Conservation (phyloP, 1,139 yeast genomes). For the Candida labiduridarum region DNA sequence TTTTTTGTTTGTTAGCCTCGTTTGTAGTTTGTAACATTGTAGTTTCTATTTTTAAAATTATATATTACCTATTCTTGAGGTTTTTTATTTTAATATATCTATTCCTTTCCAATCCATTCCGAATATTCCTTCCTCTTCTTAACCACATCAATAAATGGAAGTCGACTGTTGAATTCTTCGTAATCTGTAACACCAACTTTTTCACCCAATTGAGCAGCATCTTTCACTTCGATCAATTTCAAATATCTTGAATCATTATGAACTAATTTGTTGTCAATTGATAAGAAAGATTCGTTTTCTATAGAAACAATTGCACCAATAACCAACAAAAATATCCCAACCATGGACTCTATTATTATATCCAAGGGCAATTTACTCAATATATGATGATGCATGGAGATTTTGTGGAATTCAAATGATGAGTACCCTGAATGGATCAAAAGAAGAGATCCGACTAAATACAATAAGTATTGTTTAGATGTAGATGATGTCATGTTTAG, state of each 20-base stretch:
- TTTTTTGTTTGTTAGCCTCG: background rate
- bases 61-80: background rate
- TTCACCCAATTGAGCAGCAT: conserved; percentile 48
- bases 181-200: conserved; percentile 46
- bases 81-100: background rate
- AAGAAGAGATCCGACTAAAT: conserved; percentile 34
- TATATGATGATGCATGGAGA: conserved; percentile 15
- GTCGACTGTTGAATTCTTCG: conserved; percentile 44
- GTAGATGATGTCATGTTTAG: background rate
- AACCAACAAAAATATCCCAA: conserved; percentile 42
- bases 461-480: conserved; percentile 16
- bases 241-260: conserved; percentile 31
- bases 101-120: conserved; percentile 32
- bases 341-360: conserved; percentile 41
- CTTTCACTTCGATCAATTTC: conserved; percentile 48
- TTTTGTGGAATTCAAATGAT: conserved; percentile 51
- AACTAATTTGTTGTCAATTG: conserved; percentile 23
- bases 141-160: conserved; percentile 47
- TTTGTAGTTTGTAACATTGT: background rate
- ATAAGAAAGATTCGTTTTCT: conserved; percentile 25
- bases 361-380: conserved; percentile 32
- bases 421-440: conserved; percentile 54
- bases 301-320: conserved; percentile 37
- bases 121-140: conserved; percentile 43
- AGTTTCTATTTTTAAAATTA: background rate